These are phyloP conservation scores for Starmerella potacharoeniae DNA, from an alignment of 805 yeast species.

Conservation along the genomic window DNA sequence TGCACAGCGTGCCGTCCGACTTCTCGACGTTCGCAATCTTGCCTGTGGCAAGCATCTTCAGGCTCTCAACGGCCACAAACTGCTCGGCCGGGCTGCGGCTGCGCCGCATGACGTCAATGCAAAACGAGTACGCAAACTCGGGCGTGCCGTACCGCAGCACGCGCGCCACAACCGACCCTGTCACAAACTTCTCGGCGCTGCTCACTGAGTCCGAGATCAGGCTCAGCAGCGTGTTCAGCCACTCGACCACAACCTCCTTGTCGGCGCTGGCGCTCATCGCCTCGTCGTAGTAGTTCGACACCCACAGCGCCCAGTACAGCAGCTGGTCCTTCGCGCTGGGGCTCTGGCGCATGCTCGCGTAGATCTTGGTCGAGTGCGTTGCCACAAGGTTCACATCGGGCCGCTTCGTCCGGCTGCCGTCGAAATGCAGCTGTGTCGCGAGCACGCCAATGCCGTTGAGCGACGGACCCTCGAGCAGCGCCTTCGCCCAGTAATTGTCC, in stretches of 20 bases:
- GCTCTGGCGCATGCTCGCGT: background rate
- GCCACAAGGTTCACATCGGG: conserved; percentile 3
- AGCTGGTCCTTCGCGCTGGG: conserved; percentile 29
- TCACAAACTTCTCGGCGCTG: conserved; percentile 26
- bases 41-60: conserved; percentile 45
- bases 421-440: conserved; percentile 27
- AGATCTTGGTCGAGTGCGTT: background rate
- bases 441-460: conserved; percentile 28
- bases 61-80: conserved; percentile 50
- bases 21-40: conserved; percentile 8
- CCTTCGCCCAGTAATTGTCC: conserved; percentile 13
- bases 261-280: conserved; percentile 27
- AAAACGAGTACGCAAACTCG: conserved; percentile 44
- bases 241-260: conserved; percentile 29
- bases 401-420: conserved; percentile 15
- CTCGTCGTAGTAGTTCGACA: conserved; percentile 19
- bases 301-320: conserved; percentile 30
- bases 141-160: conserved; percentile 51
- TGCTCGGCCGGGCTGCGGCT: conserved; percentile 51
- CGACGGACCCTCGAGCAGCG: conserved; percentile 22
- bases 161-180: conserved; percentile 53
- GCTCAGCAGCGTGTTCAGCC: conserved; percentile 34
- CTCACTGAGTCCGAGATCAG: conserved; percentile 29
- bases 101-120: conserved; percentile 46
- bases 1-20: conserved; percentile 2